These are phyloP conservation scores for Leishmania aethiopica DNA, from an alignment of 208 protist species.

Conservation along the genomic window DNA sequence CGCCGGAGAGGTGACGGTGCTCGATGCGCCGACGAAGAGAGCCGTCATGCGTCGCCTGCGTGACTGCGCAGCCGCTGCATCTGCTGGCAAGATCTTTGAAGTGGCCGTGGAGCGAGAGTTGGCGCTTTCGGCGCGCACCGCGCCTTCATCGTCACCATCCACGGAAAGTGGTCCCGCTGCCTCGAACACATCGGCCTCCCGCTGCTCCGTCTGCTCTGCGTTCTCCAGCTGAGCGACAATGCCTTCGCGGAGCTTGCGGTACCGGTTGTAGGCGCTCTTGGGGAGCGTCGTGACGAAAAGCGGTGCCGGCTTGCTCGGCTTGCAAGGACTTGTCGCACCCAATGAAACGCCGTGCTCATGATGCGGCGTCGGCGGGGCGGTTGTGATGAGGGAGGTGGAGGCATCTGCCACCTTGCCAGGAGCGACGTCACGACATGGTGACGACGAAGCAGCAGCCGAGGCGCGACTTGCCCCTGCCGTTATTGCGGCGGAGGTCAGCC, in stretches of 20 bases:
- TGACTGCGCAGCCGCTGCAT: not conserved
- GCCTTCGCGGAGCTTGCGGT: slow-evolving; percentile 17
- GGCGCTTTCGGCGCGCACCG: not conserved
- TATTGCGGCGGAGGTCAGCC: not conserved
- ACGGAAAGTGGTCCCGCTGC: not conserved
- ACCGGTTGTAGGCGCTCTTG: slow-evolving; percentile 22
- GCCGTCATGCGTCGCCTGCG: slow-evolving; percentile 17
- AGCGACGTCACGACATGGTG: not conserved
- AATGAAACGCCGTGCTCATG: not conserved
- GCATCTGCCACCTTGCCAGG: not conserved
- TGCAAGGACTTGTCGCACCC: not conserved
- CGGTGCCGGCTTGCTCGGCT: slow-evolving; percentile 25
- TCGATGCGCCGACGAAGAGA: slow-evolving; percentile 15
- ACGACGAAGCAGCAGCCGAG: not conserved
- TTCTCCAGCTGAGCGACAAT: slow-evolving; percentile 21
- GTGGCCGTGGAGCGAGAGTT: not conserved
- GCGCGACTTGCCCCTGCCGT: not conserved
- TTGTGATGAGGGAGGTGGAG: not conserved
- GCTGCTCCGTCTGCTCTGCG: slow-evolving; percentile 15
- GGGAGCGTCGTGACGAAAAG: slow-evolving; percentile 32
- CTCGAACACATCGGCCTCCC: not conserved
- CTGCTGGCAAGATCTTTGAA: not conserved
- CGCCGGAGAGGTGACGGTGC: not conserved
- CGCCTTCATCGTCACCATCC: not conserved
- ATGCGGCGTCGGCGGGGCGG: slow-evolving; percentile 2